Conservation (phyloP, 2,329 filamentous ascomycete genomes). For the Blastomyces parvus region DNA sequence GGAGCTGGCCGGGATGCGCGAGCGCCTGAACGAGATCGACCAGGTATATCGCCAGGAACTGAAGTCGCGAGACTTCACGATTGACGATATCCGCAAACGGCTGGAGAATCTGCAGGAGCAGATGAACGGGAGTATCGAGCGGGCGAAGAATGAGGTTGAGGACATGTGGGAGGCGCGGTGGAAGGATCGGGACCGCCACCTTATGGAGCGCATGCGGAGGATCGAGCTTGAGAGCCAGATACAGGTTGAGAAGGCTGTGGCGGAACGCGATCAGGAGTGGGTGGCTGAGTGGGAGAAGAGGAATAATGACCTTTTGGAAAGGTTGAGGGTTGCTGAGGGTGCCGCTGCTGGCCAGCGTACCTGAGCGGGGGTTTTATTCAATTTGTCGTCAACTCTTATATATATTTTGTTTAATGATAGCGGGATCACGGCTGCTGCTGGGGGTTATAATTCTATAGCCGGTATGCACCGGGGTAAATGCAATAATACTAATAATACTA, state of each 20-base stretch:
- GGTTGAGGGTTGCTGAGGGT: slow-evolving; percentile 9
- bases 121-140: slow-evolving; percentile 21
- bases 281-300: slow-evolving; percentile 14
- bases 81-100: slow-evolving; percentile 22
- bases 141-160: slow-evolving; percentile 26
- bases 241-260: slow-evolving; percentile 17
- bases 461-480: too few relatives aligned
- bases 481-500: too few relatives aligned
- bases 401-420: background rate
- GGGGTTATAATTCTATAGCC: too few relatives aligned
- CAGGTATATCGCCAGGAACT: slow-evolving; percentile 25
- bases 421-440: too few relatives aligned
- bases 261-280: slow-evolving; percentile 18
- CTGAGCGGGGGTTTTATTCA: background rate
- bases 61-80: slow-evolving; percentile 22
- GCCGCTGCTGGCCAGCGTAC: background rate
- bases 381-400: background rate
- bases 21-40: slow-evolving; percentile 24
- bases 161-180: slow-evolving; percentile 29
- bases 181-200: slow-evolving; percentile 25
- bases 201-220: slow-evolving; percentile 21
- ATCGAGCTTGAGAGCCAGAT: slow-evolving; percentile 18
- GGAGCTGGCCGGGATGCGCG: slow-evolving; percentile 22
- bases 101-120: slow-evolving; percentile 19
- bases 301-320: slow-evolving; percentile 13